A percentile compares a stretch with the other conserved stretches of the same genome.
Conservation (phyloP, 2,329 filamentous ascomycete genomes). For the Neonectria faginata region DNA sequence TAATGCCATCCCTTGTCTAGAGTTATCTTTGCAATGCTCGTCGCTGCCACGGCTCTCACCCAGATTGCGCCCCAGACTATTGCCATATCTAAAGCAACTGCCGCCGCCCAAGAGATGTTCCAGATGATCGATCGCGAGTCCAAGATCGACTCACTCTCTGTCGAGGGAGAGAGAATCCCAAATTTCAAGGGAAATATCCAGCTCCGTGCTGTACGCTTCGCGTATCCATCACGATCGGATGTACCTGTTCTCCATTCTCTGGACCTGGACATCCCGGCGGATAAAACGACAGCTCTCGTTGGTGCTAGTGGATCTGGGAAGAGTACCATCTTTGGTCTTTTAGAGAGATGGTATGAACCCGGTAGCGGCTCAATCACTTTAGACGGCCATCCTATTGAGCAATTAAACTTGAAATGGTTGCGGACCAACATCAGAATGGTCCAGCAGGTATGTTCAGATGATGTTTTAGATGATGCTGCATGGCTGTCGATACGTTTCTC, state of each 20-base stretch:
- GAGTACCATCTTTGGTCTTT: constrained; percentile 66
- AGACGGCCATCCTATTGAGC: constrained; percentile 56
- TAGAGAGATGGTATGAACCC: constrained; percentile 71
- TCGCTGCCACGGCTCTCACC: constrained; percentile 59
- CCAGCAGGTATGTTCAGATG: constrained; percentile 49
- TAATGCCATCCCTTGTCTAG: constrained; percentile 39
- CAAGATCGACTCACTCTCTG: constrained; percentile 56
- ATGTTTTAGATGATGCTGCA: no score
- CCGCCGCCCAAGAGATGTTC: constrained; percentile 61
- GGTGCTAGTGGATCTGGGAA: constrained; percentile 70
- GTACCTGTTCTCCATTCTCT: constrained; percentile 59
- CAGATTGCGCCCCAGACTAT: constrained; percentile 61
- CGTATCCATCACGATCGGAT: constrained; percentile 68
- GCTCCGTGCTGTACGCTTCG: constrained; percentile 62
- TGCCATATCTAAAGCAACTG: constrained; percentile 59
- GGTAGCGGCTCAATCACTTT: constrained; percentile 58
- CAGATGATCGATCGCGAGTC: constrained; percentile 60
- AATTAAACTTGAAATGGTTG: constrained; percentile 64
- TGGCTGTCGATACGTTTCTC: not conserved
- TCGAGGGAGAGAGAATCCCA: constrained; percentile 47
- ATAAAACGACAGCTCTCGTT: constrained; percentile 66
- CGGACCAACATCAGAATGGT: constrained; percentile 65
- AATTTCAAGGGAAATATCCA: constrained; percentile 59
- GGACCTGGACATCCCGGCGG: constrained; percentile 56
- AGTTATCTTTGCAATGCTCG: constrained; percentile 61